These are phyloP conservation scores for Phytopythium aichiense DNA, from an alignment of 352 stramenopile genomes.

Conservation along the genomic window DNA sequence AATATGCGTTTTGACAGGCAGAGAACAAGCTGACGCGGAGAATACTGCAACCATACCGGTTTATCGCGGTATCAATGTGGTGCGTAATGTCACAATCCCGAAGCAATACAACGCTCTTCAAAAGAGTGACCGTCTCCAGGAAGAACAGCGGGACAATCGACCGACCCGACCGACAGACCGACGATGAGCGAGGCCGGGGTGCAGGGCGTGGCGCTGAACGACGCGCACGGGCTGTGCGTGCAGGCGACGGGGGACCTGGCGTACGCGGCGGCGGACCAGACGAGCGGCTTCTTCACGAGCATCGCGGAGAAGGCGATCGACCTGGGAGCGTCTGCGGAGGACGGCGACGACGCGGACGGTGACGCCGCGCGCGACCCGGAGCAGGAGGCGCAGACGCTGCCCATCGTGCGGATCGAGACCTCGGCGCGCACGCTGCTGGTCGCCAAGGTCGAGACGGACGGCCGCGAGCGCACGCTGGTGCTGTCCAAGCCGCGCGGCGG, in stretches of 20 bases:
- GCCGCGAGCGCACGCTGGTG: slow-evolving; percentile 49
- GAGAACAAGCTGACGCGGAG: background rate
- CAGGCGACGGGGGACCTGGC: slow-evolving; percentile 60
- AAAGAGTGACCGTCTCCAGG: background rate
- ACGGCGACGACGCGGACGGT: slow-evolving; percentile 18
- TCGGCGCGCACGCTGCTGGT: slow-evolving; percentile 51
- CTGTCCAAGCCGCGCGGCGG: slow-evolving; percentile 45
- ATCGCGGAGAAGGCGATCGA: slow-evolving; percentile 66
- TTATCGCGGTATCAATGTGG: background rate
- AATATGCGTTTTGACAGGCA: background rate
- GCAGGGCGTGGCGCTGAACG: slow-evolving; percentile 67
- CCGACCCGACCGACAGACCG: background rate
- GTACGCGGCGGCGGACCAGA: slow-evolving; percentile 36
- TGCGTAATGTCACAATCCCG: background rate
- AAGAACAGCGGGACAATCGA: background rate
- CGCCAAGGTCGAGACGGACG: slow-evolving; percentile 37
- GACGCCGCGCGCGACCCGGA: slow-evolving; percentile 12
- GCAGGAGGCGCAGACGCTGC: slow-evolving; percentile 28
- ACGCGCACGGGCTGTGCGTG: slow-evolving; percentile 68
- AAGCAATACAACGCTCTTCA: background rate
- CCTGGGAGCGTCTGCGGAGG: slow-evolving; percentile 34
- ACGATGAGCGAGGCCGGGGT: slow-evolving; percentile 37
- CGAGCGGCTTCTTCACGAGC: slow-evolving; percentile 74
- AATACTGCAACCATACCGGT: slow-evolving; percentile 2
- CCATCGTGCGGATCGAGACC: slow-evolving; percentile 52